Evolutionary conservation across 2,329 filamentous ascomycete species (phyloP), one percentile per base, ranked within the genome.

Genomic region (Gaeumannomyces sp.): DNA sequence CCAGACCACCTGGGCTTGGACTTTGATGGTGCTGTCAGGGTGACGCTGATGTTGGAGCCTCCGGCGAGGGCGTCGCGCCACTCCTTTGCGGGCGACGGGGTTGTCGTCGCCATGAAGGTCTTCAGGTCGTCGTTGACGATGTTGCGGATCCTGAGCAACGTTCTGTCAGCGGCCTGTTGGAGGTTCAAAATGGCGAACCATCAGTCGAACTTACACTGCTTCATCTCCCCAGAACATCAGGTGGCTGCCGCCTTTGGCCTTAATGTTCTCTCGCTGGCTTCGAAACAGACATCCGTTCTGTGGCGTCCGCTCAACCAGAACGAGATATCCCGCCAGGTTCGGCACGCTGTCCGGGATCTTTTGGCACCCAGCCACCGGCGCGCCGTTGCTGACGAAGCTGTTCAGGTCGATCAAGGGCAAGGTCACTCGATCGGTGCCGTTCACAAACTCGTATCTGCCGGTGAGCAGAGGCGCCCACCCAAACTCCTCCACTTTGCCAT

Each of bases 11-110:
- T 79, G n/a, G 68, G 65, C 28, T 66, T 63, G 16, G 76, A 73
- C 14, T 70, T 68, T 27, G 66, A n/a, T 58, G 73, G 72, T 35
- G 75, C 70, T 0, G 77, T 76, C 27, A 81, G 71, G 58, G 76
- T 69, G 56, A 80, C 70, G 19, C 72, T 74, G 1, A 72, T 71
- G 59, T 70, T 61, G 35, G 76, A 29, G 60, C 75, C 73, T 10
- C 72, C 38, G 65, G 77, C 73, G 25, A 74, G 67, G 64, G 75
- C 75, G 69, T 80, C 78, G 70, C 80, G 80, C 61, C 61, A 62
- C 45, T 62, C 11, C 19, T 50, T 62, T 10, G 38, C 61, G 22
- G 38, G 61, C 19, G 27, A 8, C 16, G 13, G 10, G 28, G 61
- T 62, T 3, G 45, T 56, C 22, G 50, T 62, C 33, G 38, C 61